Percentiles rank a stretch among this genome's conserved stretches.
Conservation (phyloP, 1,284 basidiomycete species). For the Peniophora sp. region DNA sequence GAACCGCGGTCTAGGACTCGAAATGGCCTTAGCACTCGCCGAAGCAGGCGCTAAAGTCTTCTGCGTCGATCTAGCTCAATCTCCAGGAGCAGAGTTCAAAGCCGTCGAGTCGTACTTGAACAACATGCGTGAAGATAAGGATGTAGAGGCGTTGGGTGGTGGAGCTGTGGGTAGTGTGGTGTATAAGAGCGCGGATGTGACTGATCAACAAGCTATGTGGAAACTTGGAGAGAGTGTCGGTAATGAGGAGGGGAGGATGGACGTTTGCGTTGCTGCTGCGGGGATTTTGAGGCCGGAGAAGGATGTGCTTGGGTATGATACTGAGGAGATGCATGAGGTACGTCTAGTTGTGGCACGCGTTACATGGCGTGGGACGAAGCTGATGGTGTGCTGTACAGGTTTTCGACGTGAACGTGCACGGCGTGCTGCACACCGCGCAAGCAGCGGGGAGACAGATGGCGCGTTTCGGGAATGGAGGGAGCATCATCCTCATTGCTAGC, state of each 20-base stretch:
- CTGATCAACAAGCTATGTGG: constrained; percentile 54
- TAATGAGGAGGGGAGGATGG: constrained; percentile 56
- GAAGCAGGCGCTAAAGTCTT: constrained; percentile 77
- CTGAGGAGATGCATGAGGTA: constrained; percentile 62
- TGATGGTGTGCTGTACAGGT: constrained; percentile 42
- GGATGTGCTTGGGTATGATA: constrained; percentile 66
- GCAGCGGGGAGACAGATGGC: constrained; percentile 74
- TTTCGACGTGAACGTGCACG: constrained; percentile 69
- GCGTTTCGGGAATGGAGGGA: constrained; percentile 63
- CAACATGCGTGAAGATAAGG: constrained; percentile 25
- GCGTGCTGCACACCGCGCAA: constrained; percentile 73
- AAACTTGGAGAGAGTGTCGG: constrained; percentile 50
- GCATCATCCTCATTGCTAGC: constrained; percentile 78
- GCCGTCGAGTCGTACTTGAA: constrained; percentile 46
- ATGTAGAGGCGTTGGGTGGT: constrained; percentile 22
- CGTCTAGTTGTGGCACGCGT: constrained; percentile 9
- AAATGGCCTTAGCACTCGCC: constrained; percentile 70
- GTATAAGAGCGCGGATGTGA: constrained; percentile 61
- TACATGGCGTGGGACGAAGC: not conserved
- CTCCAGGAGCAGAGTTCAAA: constrained; percentile 63
- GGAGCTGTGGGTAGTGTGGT: constrained; percentile 35
- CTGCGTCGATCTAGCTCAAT: constrained; percentile 64
- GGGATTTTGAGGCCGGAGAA: constrained; percentile 61
- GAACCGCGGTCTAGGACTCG: constrained; percentile 76
- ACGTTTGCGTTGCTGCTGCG: constrained; percentile 71